phyloP scores from a whole-genome alignment of 495 filamentous ascomycete species.

The Penicilliopsis zonata region DNA sequence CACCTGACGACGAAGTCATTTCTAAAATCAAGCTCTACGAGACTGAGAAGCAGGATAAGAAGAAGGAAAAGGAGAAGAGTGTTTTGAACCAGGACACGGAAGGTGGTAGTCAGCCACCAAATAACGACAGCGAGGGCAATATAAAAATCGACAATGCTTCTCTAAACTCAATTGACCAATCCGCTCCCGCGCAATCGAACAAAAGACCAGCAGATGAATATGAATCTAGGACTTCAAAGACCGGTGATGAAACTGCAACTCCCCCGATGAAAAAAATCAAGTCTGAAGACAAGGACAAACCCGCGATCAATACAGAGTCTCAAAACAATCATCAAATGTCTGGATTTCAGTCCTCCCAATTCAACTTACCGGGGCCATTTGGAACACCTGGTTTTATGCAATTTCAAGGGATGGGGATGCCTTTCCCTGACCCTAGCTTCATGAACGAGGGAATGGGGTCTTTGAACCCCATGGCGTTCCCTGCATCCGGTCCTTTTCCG shows the following conservation, averaged over 20 bases:
- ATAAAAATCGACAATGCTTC: no score
- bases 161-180: no score
- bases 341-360: constrained; percentile 10
- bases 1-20: constrained; percentile 62
- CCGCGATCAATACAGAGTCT: constrained; percentile 2
- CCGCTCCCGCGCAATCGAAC: constrained; percentile 35
- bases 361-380: constrained; percentile 25
- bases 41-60: constrained; percentile 50
- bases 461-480: constrained; percentile 44
- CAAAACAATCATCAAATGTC: constrained; percentile 7
- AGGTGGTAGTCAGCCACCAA: constrained; percentile 22
- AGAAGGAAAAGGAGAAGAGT: constrained; percentile 51
- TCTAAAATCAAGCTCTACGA: constrained; percentile 72
- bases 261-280: constrained; percentile 24
- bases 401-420: constrained; percentile 26
- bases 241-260: constrained; percentile 9
- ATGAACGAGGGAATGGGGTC: constrained; percentile 31
- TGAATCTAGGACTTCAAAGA: constrained; percentile 28
- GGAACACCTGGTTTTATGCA: constrained; percentile 16
- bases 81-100: constrained; percentile 12
- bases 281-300: constrained; percentile 10
- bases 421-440: constrained; percentile 31
- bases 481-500: constrained; percentile 28
- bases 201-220: constrained; percentile 82
- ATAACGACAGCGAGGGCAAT: no score